Evolutionary conservation across 1,284 basidiomycete genomes (phyloP).

Genomic region (Leucoagaricus sp.): DNA sequence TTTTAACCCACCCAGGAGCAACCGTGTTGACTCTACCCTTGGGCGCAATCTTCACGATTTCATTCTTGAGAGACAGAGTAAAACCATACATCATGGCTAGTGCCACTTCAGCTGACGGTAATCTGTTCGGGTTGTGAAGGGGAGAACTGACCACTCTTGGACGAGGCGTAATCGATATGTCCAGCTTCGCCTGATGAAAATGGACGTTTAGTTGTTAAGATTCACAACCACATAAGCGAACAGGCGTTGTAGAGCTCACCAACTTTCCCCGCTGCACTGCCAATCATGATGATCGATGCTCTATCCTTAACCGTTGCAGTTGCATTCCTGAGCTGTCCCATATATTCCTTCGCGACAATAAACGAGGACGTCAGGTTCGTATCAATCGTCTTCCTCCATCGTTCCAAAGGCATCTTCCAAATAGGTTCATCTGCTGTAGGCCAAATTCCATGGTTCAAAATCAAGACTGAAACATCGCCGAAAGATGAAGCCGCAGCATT

Average conservation of each 20-base stretch:
- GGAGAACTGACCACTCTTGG: conserved; percentile 51
- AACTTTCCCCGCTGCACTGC: conserved; percentile 73
- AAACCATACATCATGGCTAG: conserved; percentile 76
- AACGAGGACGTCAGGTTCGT: conserved; percentile 73
- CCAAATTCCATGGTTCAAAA: conserved; percentile 71
- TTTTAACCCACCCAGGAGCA: conserved; percentile 72
- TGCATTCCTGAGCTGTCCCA: conserved; percentile 48
- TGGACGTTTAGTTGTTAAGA: no score
- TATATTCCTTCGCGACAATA: conserved; percentile 62
- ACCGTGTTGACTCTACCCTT: conserved; percentile 71
- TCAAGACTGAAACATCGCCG: conserved; percentile 53
- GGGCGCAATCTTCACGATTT: conserved; percentile 77
- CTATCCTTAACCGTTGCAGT: conserved; percentile 45
- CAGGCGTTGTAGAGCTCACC: no score
- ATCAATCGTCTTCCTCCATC: conserved; percentile 65
- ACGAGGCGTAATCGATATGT: conserved; percentile 63
- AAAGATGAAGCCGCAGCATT: conserved; percentile 36
- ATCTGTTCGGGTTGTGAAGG: background rate
- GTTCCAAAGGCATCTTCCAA: conserved; percentile 59
- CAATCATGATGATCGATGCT: conserved; percentile 64
- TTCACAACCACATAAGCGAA: no score
- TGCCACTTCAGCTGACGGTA: conserved; percentile 3
- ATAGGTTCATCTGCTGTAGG: conserved; percentile 48
- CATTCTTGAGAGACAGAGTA: conserved; percentile 71
- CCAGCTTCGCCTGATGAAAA: conserved; percentile 47